A percentile compares a stretch with the other conserved stretches of the same genome.
Conservation (phyloP, 2,329 filamentous ascomycete species). For the Colletotrichum lini region DNA sequence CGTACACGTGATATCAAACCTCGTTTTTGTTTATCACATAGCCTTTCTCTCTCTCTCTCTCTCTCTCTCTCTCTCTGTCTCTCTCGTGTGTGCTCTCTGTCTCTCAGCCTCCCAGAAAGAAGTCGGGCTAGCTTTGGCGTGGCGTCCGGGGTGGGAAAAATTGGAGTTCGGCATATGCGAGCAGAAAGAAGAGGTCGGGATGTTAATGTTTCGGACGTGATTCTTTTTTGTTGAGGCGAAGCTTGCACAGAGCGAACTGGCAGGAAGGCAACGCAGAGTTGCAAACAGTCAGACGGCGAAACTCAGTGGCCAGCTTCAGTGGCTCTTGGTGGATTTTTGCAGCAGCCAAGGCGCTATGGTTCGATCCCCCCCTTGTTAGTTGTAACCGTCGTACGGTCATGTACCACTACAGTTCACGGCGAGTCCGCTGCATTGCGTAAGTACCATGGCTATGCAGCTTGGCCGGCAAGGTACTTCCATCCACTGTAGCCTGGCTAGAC, state of each 20-base stretch:
- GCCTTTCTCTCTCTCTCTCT: too few relatives aligned
- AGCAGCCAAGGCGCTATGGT: slow-evolving; percentile 35
- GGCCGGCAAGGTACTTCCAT: slow-evolving; percentile 29
- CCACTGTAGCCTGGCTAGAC: slow-evolving; percentile 5
- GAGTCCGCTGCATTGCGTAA: slow-evolving; percentile 35
- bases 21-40: neutral
- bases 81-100: too few relatives aligned
- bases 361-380: neutral
- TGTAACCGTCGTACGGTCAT: neutral
- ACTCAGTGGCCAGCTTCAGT: slow-evolving; percentile 20
- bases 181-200: neutral
- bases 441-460: slow-evolving; percentile 36
- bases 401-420: slow-evolving; percentile 8
- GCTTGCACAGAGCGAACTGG: neutral
- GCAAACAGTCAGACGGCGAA: slow-evolving; percentile 34
- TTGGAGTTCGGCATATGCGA: slow-evolving; percentile 7
- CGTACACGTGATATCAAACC: slow-evolving; percentile 39
- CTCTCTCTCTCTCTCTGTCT: too few relatives aligned
- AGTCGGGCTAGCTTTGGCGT: slow-evolving; percentile 12
- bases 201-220: slow-evolving; percentile 19
- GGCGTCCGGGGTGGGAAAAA: neutral
- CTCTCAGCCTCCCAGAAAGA: slow-evolving; percentile 1
- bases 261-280: neutral
- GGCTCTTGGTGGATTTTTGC: slow-evolving; percentile 26
- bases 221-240: slow-evolving; percentile 34